phyloP scores from a whole-genome alignment of 495 filamentous ascomycete genomes.

The Penicillium angulare region DNA sequence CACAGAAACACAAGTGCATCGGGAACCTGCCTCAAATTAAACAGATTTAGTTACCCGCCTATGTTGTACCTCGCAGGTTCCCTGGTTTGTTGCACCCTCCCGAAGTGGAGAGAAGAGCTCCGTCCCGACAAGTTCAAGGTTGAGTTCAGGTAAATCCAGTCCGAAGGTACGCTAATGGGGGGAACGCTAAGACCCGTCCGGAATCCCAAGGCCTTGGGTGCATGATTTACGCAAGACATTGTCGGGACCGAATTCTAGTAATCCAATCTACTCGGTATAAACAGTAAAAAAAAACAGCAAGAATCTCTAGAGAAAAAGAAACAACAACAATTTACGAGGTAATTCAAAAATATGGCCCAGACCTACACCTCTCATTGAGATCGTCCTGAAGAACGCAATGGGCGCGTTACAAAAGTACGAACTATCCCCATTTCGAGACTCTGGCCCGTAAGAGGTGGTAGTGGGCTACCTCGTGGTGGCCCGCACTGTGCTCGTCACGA shows the following conservation, averaged over 20 bases:
- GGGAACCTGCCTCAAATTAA: not conserved
- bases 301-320: no score
- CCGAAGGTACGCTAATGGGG: no score
- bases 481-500: no score
- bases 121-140: not conserved
- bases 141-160: no score
- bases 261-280: no score
- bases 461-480: no score
- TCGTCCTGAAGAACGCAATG: not conserved
- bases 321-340: not conserved
- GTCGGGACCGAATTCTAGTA: not conserved
- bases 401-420: slow-evolving; percentile 12
- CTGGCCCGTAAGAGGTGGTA: no score
- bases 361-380: not conserved
- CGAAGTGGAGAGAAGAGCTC: not conserved
- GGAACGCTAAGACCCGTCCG: not conserved
- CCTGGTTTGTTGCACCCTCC: not conserved
- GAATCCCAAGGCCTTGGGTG: not conserved
- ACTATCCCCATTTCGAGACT: slow-evolving; percentile 9
- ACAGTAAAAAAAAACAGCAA: no score
- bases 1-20: not conserved
- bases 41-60: not conserved
- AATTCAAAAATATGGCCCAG: not conserved
- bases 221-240: slow-evolving; percentile 11
- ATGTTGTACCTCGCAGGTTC: not conserved